Evolutionary conservation across 2,329 filamentous ascomycete species (phyloP), one percentile per base, ranked within the genome.

Genomic region (Dactylellina parvicollis): DNA sequence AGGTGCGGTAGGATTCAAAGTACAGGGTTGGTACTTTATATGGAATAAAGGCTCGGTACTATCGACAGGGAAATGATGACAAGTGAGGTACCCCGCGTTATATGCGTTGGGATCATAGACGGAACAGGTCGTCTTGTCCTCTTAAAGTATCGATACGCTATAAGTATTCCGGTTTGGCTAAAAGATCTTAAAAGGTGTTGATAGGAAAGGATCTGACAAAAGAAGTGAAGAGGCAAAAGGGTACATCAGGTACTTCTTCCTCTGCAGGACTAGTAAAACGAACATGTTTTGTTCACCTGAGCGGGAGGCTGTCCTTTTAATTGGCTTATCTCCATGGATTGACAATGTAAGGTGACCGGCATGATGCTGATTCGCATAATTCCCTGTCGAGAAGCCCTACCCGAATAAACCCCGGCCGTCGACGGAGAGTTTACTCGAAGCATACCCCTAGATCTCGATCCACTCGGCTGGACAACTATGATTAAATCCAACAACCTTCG

Each of bases 401-500:
- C 62, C 62, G 52, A 67, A 18, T 2, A 12, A 16, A 8, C 36
- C 5, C 66, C 67, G 52, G 47, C 22, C n/a, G 26, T 36, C n/a
- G 24, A 52, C 57, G 67, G 67, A 44, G 59, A 24, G 7, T 55
- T 46, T 16, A 20, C 22, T 50, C 12, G 14, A 64, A 34, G 26
- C 16, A 12, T 22, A 44, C 32, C 52, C 20, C 52, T 32, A 61
- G 50, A 72, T 72, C 57, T 72, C 38, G 50, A 55, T 64, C 38
- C 38, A 34, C 26, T 57, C 57, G 49, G 61, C 47, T 65, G 59
- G 59, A 54, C 32, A 22, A 20, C 42, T 36, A 44, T 22, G 24
- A 18, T 67, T 60, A n/a, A 32, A 50, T 38, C 18, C 2, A 36
- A 24, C 14, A 30, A n/a, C 4, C 36, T 40, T 62, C 49, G 56